phyloP scores from a whole-genome alignment of 2,329 filamentous ascomycete genomes.

The Amphichorda felina region DNA sequence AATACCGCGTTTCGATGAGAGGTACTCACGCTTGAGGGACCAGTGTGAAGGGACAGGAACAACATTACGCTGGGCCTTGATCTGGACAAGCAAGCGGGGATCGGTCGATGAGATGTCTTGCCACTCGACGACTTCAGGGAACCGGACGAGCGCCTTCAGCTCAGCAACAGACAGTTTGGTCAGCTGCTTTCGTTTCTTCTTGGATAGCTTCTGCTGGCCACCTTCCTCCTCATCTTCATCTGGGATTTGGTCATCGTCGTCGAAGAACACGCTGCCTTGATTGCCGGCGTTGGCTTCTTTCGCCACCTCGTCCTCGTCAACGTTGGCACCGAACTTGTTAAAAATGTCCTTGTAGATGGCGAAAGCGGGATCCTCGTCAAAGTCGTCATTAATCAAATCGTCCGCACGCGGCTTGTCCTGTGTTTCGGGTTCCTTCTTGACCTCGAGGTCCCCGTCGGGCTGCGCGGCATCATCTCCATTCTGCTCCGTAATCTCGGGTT shows the following conservation, averaged over 20 bases:
- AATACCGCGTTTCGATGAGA: conserved; percentile 92
- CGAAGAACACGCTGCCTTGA: conserved; percentile 75
- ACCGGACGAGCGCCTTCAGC: conserved; percentile 80
- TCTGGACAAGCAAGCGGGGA: conserved; percentile 78
- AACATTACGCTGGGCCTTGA: conserved; percentile 91
- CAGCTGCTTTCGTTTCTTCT: conserved; percentile 86
- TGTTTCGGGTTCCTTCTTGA: conserved; percentile 3
- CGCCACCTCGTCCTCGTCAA: conserved; percentile 49
- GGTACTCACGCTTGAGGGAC: conserved; percentile 92
- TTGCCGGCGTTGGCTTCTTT: conserved; percentile 58
- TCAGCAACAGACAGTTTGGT: conserved; percentile 92
- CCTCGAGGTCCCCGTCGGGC: conserved; percentile 4
- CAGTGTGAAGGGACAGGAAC: conserved; percentile 91
- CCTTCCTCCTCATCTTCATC: conserved; percentile 66
- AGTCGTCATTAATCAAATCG: conserved; percentile 23
- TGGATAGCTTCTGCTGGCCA: conserved; percentile 63
- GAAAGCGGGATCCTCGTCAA: conserved; percentile 57
- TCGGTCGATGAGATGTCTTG: conserved; percentile 88
- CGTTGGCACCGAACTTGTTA: conserved; percentile 58
- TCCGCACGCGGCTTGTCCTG: conserved; percentile 21
- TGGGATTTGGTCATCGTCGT: conserved; percentile 76
- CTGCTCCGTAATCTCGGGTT: conserved; percentile 22
- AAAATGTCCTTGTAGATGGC: conserved; percentile 77
- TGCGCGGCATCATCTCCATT: conserved; percentile 10
- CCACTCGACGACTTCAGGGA: conserved; percentile 95